Evolutionary conservation across 371 early-diverging fungal species (phyloP).

Genomic region (Chytridium lagenaria): DNA sequence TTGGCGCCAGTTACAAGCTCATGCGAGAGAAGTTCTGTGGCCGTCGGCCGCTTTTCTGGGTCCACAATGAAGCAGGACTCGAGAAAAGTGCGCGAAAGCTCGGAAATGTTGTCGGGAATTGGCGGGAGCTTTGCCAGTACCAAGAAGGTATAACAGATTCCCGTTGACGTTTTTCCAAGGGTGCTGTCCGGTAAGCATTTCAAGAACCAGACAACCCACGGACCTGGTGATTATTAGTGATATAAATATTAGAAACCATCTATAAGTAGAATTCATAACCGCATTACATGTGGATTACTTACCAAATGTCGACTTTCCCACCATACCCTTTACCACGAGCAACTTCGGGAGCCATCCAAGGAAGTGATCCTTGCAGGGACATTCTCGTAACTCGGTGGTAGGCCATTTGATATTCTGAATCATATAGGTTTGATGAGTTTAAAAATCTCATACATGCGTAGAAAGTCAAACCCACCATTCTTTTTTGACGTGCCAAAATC

Average conservation of each 20-base stretch:
- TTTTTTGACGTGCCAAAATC: conserved; percentile 97
- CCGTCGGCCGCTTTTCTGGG: conserved; percentile 49
- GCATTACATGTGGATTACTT: conserved; percentile 55
- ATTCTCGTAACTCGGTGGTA: conserved; percentile 54
- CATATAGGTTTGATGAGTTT: no score
- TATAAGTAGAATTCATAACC: no score
- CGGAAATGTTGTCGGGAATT: conserved; percentile 34
- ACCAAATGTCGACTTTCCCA: conserved; percentile 58
- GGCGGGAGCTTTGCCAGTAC: conserved; percentile 50
- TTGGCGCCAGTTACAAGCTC: conserved; percentile 32
- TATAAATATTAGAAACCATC: no score
- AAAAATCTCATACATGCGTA: no score
- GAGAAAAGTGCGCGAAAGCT: conserved; percentile 34
- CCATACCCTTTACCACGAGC: conserved; percentile 68
- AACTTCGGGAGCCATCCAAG: conserved; percentile 96
- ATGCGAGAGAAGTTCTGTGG: conserved; percentile 40
- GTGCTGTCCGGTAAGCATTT: conserved; percentile 89
- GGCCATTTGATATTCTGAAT: conserved; percentile 51
- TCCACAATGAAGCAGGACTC: conserved; percentile 40
- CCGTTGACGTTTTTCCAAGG: conserved; percentile 72
- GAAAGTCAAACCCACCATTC: conserved; percentile 42
- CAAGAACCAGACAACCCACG: conserved; percentile 84
- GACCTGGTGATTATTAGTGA: conserved; percentile 49
- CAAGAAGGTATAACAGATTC: conserved; percentile 45
- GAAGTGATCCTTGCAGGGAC: conserved; percentile 70